A percentile compares a stretch with the other conserved stretches of the same genome.
These are phyloP conservation scores for Sporothrix curviconia DNA, from an alignment of 2,329 filamentous ascomycete species.

Conservation along the genomic window DNA sequence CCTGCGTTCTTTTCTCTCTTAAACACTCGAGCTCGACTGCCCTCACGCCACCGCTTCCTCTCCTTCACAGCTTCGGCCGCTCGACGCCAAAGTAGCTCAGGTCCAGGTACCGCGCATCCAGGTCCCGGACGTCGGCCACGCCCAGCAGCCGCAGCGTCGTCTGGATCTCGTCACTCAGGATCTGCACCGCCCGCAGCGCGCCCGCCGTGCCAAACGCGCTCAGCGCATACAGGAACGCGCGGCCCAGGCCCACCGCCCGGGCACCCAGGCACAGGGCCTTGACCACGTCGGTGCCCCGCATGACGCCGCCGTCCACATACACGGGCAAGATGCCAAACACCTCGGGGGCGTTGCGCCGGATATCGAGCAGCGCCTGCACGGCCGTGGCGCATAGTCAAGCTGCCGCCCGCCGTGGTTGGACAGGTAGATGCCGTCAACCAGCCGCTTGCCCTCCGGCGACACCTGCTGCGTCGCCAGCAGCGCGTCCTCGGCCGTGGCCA, in stretches of 20 bases:
- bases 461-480: slow-evolving; percentile 31
- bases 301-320: slow-evolving; percentile 41
- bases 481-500: slow-evolving; percentile 28
- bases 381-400: slow-evolving; percentile 38
- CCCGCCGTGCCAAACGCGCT: slow-evolving; percentile 31
- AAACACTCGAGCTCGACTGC: no score
- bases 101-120: slow-evolving; percentile 10
- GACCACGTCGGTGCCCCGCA: slow-evolving; percentile 41
- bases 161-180: slow-evolving; percentile 16
- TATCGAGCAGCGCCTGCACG: slow-evolving; percentile 39
- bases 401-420: slow-evolving; percentile 48
- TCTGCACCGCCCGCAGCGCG: slow-evolving; percentile 29
- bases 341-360: slow-evolving; percentile 36
- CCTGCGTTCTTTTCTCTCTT: no score
- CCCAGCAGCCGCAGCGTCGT: slow-evolving; percentile 14
- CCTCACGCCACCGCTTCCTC: no score
- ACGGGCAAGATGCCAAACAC: slow-evolving; percentile 38
- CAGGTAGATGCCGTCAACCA: slow-evolving; percentile 39
- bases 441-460: slow-evolving; percentile 10
- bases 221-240: slow-evolving; percentile 51
- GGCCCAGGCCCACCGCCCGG: slow-evolving; percentile 39
- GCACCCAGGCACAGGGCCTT: slow-evolving; percentile 42
- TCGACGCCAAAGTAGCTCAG: background rate
- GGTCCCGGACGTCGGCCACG: slow-evolving; percentile 2
- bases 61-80: background rate